These are phyloP conservation scores for Trifolium fragiferum DNA, from an alignment of 306 rosid genomes.

Conservation along the genomic window DNA sequence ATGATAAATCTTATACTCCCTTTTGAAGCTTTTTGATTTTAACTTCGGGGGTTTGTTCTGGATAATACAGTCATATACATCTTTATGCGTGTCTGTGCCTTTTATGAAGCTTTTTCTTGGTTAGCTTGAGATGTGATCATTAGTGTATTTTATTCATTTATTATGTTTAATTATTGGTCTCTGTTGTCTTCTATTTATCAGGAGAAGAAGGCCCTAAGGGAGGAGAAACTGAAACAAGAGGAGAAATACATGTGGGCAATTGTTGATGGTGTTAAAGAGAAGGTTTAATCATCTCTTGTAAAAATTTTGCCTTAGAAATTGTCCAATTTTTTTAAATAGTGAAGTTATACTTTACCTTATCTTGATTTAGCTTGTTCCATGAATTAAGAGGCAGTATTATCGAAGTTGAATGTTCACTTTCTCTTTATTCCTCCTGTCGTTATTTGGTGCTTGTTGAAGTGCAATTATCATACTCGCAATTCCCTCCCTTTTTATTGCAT, in stretches of 20 bases:
- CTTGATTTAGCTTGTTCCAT: too few species aligned
- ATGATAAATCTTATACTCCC: conserved; percentile 1
- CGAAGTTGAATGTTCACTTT: too few species aligned
- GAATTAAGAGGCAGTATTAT: too few species aligned
- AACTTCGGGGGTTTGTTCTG: background rate
- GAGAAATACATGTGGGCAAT: conserved; percentile 97
- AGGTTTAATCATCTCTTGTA: conserved; percentile 55
- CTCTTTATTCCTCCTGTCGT: too few species aligned
- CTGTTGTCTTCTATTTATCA: conserved; percentile 44
- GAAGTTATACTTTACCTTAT: background rate
- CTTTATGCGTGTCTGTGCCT: conserved; percentile 14
- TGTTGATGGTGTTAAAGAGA: conserved; percentile 93
- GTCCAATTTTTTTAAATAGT: background rate
- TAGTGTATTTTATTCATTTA: conserved; percentile 21
- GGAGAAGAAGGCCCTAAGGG: conserved; percentile 93
- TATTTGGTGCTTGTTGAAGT: too few species aligned
- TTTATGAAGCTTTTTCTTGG: conserved; percentile 28
- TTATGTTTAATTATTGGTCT: conserved; percentile 1
- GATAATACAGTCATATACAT: background rate
- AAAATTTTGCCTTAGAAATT: conserved; percentile 13
- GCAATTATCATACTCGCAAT: too few species aligned
- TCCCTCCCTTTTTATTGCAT: too few species aligned
- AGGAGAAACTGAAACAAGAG: conserved; percentile 88
- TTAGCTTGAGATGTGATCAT: conserved; percentile 31
- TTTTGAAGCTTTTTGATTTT: background rate